Conservation (phyloP, 1,284 basidiomycete genomes). For the Gastroboletus turbinatus region DNA sequence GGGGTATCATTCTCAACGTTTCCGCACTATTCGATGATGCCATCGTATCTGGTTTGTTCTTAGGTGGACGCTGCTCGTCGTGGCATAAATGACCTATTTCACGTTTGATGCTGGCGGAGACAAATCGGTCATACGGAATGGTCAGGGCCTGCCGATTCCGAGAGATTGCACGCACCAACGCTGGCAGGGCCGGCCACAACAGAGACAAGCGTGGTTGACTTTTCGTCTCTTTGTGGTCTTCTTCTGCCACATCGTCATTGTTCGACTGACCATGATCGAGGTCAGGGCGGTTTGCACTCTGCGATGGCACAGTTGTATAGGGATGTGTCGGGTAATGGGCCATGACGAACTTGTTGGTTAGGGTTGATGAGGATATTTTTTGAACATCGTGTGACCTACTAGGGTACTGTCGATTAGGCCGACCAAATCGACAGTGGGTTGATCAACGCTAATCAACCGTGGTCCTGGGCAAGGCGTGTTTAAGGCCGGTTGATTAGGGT, state of each 20-base stretch:
- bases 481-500: too few relatives aligned
- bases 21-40: slow-evolving; percentile 32
- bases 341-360: slow-evolving; percentile 19
- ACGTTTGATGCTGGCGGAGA: slow-evolving; percentile 71
- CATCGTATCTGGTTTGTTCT: slow-evolving; percentile 41
- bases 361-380: slow-evolving; percentile 12
- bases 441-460: too few relatives aligned
- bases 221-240: slow-evolving; percentile 71
- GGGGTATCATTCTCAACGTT: slow-evolving; percentile 15
- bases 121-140: slow-evolving; percentile 3
- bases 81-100: slow-evolving; percentile 91
- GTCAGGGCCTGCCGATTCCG: neutral
- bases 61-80: slow-evolving; percentile 69
- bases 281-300: slow-evolving; percentile 15
- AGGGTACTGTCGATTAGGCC: too few relatives aligned
- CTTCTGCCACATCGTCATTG: slow-evolving; percentile 38
- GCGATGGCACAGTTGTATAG: slow-evolving; percentile 27
- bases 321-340: slow-evolving; percentile 32
- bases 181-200: slow-evolving; percentile 88
- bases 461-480: too few relatives aligned
- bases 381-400: neutral
- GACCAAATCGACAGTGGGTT: too few relatives aligned
- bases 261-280: slow-evolving; percentile 28
- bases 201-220: slow-evolving; percentile 90
- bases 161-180: slow-evolving; percentile 70